Evolutionary conservation across 306 rosid genomes (phyloP).

Genomic region (Rubus idaeus): DNA sequence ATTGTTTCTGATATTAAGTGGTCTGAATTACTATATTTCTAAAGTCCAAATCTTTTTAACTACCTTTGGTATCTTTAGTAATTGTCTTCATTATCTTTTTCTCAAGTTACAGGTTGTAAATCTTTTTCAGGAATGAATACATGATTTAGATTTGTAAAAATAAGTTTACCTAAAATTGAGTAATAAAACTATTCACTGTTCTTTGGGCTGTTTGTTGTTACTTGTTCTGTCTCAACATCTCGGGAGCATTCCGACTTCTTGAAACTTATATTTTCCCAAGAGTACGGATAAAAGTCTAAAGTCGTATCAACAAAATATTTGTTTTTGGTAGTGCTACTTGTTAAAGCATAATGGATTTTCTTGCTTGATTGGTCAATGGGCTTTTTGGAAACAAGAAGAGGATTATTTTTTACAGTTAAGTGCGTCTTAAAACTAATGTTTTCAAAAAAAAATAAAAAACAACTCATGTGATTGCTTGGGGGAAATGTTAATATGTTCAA

Average conservation of each 20-base stretch:
- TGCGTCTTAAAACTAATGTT: neutral
- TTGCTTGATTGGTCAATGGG: neutral
- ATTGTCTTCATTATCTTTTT: neutral
- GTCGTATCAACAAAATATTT: neutral
- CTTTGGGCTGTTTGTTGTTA: neutral
- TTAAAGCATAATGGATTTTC: neutral
- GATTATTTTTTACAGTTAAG: neutral
- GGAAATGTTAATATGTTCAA: neutral
- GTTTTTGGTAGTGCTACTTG: neutral
- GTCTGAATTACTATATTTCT: neutral
- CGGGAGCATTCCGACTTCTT: neutral
- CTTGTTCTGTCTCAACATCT: neutral
- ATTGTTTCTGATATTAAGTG: neutral
- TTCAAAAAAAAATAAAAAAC: neutral
- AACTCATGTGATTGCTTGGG: neutral
- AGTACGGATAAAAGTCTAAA: neutral
- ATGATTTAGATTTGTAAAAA: neutral
- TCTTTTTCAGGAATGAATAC: neutral
- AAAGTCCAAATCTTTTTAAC: neutral
- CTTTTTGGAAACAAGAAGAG: neutral
- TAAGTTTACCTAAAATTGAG: neutral
- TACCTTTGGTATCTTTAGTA: neutral
- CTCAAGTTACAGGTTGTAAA: neutral
- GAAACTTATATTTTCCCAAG: neutral
- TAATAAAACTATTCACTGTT: neutral